Evolutionary conservation across 1,284 basidiomycete species (phyloP).

Genomic region (Meira nashicola): DNA sequence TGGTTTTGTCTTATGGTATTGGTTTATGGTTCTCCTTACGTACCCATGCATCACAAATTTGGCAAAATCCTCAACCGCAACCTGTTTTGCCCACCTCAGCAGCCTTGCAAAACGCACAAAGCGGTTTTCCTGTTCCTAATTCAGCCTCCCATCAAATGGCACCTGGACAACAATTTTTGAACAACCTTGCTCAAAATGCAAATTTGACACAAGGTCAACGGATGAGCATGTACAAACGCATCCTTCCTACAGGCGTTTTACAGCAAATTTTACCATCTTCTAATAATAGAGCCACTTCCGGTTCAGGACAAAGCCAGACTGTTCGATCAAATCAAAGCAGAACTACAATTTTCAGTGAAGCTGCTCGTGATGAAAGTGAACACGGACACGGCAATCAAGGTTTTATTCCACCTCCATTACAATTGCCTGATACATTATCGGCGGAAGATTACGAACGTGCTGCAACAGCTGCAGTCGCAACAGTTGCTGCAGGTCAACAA

Average conservation of each 20-base stretch:
- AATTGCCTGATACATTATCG: slow-evolving; percentile 34
- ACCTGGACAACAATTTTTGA: too few species aligned
- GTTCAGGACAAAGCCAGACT: slow-evolving; percentile 14
- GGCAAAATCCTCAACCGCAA: slow-evolving; percentile 71
- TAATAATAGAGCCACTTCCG: slow-evolving; percentile 7
- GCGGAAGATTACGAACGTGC: slow-evolving; percentile 44
- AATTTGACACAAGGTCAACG: slow-evolving; percentile 56
- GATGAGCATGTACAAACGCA: slow-evolving; percentile 68
- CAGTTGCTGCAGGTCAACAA: slow-evolving; percentile 23
- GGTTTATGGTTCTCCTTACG: slow-evolving; percentile 98
- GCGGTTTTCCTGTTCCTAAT: not conserved
- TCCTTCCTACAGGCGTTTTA: slow-evolving; percentile 53
- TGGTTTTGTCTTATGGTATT: slow-evolving; percentile 89
- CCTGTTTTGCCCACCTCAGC: not conserved
- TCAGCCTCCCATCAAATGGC: too few species aligned
- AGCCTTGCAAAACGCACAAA: not conserved
- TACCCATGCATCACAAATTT: slow-evolving; percentile 96
- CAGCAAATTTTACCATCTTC: slow-evolving; percentile 42
- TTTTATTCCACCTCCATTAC: slow-evolving; percentile 23
- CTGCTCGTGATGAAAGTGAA: slow-evolving; percentile 16
- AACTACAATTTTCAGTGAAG: too few species aligned
- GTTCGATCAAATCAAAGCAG: not conserved
- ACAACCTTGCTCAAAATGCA: too few species aligned
- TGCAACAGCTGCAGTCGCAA: slow-evolving; percentile 30
- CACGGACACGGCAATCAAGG: slow-evolving; percentile 13